Base-by-base conservation (phyloP, 1,139 yeast genomes). In the Lodderomyces orthopsilosis region DNA sequence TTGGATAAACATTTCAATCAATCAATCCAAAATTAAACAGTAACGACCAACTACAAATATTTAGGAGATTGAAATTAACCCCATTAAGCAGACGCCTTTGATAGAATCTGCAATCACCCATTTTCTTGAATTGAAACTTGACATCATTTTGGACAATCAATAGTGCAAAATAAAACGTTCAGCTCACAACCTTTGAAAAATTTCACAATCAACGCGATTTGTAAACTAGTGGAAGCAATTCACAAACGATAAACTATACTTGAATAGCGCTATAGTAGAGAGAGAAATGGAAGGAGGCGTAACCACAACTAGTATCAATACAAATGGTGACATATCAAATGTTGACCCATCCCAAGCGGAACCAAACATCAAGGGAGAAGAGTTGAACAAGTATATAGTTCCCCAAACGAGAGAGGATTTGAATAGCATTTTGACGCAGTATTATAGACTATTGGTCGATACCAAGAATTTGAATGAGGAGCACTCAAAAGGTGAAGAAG, bases 371-470 rank as follows among this genome's bases (percentile, higher is more conserved):
- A 12, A 10, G 7, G 26, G n/a, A 17, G 12, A 6, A 5, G 26
- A 19, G 5, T 6, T 21, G 19, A 32, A 33, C 38, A 18, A 32
- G 32, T 32, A 37, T 18, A 45, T 49, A 23, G 54, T 57, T 24
- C 77, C 76, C 4, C 50, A 51, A 33, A 49, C 68, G 3, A 65
- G 57, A 45, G 60, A 59, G 28, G 65, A 70, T 37, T 62, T 71
- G 44, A 59, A 54, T 39, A 60, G 55, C 24, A 51, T 70, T 19
- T 55, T 71, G 35, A 58, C 58, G 35, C 60, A 63, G 40, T 72
- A 70, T 54, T 66, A 66, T 37, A 47, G 46, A 30, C 36, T 50
- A 18, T 45, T 50, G 27, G 32, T 40, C 28, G 50, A 46, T 10
- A 33, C 49, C 9, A 44, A 42, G 13, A 43, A 41, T 14, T 35